Conservation (phyloP, 1,139 yeast species). For the Geotrichum aggregatum region DNA sequence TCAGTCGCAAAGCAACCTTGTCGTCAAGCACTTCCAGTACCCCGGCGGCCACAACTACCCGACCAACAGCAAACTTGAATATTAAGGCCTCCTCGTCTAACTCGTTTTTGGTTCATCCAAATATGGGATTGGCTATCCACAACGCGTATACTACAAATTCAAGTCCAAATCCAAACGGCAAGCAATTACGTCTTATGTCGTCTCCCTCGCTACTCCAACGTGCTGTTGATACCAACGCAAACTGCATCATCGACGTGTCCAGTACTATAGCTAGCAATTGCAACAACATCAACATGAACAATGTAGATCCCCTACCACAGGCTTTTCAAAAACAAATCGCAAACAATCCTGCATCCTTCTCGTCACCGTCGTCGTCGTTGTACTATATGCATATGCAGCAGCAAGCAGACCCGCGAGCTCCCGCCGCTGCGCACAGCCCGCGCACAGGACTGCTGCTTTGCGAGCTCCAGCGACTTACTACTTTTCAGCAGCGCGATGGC, state of each 20-base stretch:
- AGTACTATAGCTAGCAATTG: neutral
- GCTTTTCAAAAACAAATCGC: too few species aligned
- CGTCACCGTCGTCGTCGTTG: too few species aligned
- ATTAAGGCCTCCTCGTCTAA: too few species aligned
- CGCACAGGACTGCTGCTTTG: conserved; percentile 10
- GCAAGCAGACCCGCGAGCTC: neutral
- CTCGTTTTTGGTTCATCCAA: neutral
- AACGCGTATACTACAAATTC: too few species aligned
- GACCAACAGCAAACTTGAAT: neutral
- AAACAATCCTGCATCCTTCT: too few species aligned
- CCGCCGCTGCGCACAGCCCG: neutral
- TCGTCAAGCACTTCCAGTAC: neutral
- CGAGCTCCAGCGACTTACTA: conserved; percentile 10
- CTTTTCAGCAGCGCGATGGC: conserved; percentile 1
- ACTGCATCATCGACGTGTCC: too few species aligned
- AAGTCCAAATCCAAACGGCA: neutral
- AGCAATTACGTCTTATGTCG: too few species aligned
- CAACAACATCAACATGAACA: neutral
- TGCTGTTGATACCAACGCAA: too few species aligned
- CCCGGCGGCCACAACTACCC: neutral
- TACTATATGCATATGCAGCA: too few species aligned
- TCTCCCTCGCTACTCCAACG: too few species aligned
- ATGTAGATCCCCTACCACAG: too few species aligned
- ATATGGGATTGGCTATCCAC: neutral
- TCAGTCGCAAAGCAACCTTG: too few species aligned